Percentiles rank a stretch among this genome's conserved stretches.
These are phyloP conservation scores for Sarocladiaceae sp. DNA, from an alignment of 2,329 filamentous ascomycete genomes.

Conservation along the genomic window DNA sequence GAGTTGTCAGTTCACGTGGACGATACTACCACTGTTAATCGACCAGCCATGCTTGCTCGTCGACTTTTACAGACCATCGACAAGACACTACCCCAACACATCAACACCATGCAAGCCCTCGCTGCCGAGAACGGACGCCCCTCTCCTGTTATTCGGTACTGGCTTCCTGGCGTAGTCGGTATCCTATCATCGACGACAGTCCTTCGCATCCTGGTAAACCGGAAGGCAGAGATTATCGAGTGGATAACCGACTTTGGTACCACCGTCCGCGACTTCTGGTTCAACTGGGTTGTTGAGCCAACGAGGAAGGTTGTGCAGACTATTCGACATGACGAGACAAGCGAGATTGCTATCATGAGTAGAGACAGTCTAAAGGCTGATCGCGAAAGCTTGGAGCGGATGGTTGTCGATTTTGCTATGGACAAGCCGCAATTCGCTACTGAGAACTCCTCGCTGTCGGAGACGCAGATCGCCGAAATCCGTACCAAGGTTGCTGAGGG, in stretches of 20 bases:
- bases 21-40: slow-evolving; percentile 34
- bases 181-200: slow-evolving; percentile 81
- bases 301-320: slow-evolving; percentile 77
- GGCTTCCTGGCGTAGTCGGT: slow-evolving; percentile 68
- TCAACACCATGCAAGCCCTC: slow-evolving; percentile 45
- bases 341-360: slow-evolving; percentile 95
- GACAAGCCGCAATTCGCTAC: slow-evolving; percentile 65
- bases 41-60: slow-evolving; percentile 55
- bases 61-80: slow-evolving; percentile 65
- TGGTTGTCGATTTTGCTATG: slow-evolving; percentile 93
- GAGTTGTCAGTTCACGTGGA: slow-evolving; percentile 48
- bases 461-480: slow-evolving; percentile 67
- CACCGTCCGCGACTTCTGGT: slow-evolving; percentile 84
- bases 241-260: slow-evolving; percentile 76
- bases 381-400: slow-evolving; percentile 84
- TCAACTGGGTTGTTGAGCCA: slow-evolving; percentile 92
- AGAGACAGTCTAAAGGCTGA: slow-evolving; percentile 86
- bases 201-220: slow-evolving; percentile 69
- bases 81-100: slow-evolving; percentile 61
- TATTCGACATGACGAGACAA: slow-evolving; percentile 85
- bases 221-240: slow-evolving; percentile 66
- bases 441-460: slow-evolving; percentile 46
- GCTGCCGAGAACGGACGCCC: slow-evolving; percentile 68
- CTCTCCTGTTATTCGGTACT: slow-evolving; percentile 71
- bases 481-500: slow-evolving; percentile 78